These are phyloP conservation scores for Asclepias syriaca DNA, from an alignment of 257 asterid genomes.

Conservation along the genomic window DNA sequence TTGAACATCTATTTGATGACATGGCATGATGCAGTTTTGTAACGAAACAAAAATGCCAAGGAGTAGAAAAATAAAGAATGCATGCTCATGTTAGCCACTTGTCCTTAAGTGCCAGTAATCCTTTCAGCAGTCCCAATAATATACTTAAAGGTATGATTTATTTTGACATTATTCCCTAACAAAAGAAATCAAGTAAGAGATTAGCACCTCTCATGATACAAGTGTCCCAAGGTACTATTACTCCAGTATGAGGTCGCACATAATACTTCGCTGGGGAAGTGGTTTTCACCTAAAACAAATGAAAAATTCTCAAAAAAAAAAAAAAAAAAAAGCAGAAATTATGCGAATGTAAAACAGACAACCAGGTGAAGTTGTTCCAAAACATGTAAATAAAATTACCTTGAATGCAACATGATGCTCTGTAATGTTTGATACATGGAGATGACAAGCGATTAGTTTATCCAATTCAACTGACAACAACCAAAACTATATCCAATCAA, in stretches of 20 bases:
- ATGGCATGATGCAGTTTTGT: neutral
- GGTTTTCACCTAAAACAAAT: constrained; percentile 57
- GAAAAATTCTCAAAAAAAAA: neutral
- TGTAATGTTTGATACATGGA: constrained; percentile 66
- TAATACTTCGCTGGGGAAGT: constrained; percentile 86
- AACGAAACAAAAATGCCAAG: neutral
- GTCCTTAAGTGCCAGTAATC: neutral
- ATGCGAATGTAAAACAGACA: neutral
- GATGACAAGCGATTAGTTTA: constrained; percentile 75
- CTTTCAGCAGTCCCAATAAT: neutral
- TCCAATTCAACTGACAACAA: constrained; percentile 65
- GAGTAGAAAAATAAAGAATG: neutral
- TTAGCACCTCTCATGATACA: constrained; percentile 64
- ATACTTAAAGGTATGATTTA: neutral
- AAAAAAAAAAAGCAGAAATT: neutral
- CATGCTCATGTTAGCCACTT: neutral
- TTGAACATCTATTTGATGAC: neutral
- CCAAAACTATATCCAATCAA: neutral
- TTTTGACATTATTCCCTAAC: neutral
- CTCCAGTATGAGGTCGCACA: constrained; percentile 80
- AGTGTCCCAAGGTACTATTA: constrained; percentile 67
- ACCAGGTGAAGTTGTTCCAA: neutral
- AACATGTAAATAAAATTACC: constrained; percentile 26
- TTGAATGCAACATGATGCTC: constrained; percentile 76
- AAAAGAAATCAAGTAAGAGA: constrained; percentile 14